phyloP scores from a whole-genome alignment of 768 basidiomycete genomes.

The Daedaleopsis sinensis region DNA sequence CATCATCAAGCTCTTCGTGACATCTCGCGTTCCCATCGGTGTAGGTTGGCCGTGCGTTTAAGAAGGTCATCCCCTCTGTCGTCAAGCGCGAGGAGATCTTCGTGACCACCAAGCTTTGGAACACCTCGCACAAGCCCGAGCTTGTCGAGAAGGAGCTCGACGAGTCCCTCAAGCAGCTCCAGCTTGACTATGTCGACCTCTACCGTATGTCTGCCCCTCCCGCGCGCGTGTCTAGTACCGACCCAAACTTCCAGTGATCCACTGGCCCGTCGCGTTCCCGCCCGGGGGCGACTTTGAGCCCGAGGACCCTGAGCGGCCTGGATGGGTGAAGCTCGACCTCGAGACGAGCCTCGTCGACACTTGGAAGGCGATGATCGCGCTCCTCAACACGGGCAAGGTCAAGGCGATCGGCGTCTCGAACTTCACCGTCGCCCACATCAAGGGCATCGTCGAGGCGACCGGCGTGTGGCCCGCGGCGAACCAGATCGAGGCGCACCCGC shows the following conservation, averaged over 20 bases:
- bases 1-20: not conserved
- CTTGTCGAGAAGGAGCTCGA: constrained; percentile 76
- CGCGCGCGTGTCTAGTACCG: too few relatives aligned
- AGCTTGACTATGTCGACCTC: constrained; percentile 77
- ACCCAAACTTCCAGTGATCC: constrained; percentile 51
- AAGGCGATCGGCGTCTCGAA: constrained; percentile 81
- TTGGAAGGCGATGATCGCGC: constrained; percentile 78
- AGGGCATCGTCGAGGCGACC: constrained; percentile 69
- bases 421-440: constrained; percentile 67
- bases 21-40: not conserved
- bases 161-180: constrained; percentile 73
- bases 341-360: constrained; percentile 72
- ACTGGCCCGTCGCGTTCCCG: constrained; percentile 78
- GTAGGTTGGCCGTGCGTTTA: constrained; percentile 67
- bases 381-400: constrained; percentile 73
- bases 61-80: constrained; percentile 75
- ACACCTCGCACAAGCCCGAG: constrained; percentile 66
- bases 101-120: constrained; percentile 86
- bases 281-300: constrained; percentile 56
- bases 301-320: constrained; percentile 44
- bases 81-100: constrained; percentile 82
- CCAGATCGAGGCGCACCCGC: constrained; percentile 85
- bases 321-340: constrained; percentile 57
- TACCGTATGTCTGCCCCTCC: constrained; percentile 49
- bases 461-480: constrained; percentile 76